phyloP scores from a whole-genome alignment of 2,329 filamentous ascomycete genomes.

The Amauroascus verrucosus region DNA sequence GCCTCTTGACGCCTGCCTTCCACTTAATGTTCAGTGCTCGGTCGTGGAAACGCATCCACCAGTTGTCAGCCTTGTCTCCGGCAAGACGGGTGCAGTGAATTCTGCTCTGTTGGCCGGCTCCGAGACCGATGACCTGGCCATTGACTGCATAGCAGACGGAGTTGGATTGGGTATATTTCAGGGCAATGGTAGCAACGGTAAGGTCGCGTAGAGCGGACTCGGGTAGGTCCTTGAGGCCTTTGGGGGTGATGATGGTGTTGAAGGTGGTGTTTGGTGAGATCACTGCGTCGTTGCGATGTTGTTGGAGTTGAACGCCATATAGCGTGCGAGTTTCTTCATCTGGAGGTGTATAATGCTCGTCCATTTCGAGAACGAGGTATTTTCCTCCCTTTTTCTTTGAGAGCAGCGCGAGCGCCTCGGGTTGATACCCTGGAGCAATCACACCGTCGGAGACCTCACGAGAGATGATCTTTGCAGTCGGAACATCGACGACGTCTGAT shows the following conservation, averaged over 20 bases:
- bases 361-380: constrained; percentile 92
- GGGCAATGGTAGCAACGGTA: constrained; percentile 87
- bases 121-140: constrained; percentile 86
- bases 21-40: constrained; percentile 80
- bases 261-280: constrained; percentile 77
- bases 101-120: constrained; percentile 90
- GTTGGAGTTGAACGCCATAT: constrained; percentile 77
- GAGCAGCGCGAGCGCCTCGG: constrained; percentile 78
- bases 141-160: constrained; percentile 95
- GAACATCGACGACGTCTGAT: constrained; percentile 78
- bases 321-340: constrained; percentile 70
- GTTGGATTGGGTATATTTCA: constrained; percentile 99
- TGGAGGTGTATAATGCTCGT: constrained; percentile 70
- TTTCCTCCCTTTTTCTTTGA: constrained; percentile 98
- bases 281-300: constrained; percentile 84
- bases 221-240: constrained; percentile 61
- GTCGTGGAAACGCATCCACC: constrained; percentile 98
- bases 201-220: constrained; percentile 79
- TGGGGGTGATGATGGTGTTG: constrained; percentile 73
- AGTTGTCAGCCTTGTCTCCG: constrained; percentile 97
- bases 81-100: constrained; percentile 98
- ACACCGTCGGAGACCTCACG: constrained; percentile 97
- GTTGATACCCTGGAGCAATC: constrained; percentile 77
- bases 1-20: constrained; percentile 94
- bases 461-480: constrained; percentile 94